These are phyloP conservation scores for Collybia nuda DNA, from an alignment of 768 basidiomycete species.

Conservation along the genomic window DNA sequence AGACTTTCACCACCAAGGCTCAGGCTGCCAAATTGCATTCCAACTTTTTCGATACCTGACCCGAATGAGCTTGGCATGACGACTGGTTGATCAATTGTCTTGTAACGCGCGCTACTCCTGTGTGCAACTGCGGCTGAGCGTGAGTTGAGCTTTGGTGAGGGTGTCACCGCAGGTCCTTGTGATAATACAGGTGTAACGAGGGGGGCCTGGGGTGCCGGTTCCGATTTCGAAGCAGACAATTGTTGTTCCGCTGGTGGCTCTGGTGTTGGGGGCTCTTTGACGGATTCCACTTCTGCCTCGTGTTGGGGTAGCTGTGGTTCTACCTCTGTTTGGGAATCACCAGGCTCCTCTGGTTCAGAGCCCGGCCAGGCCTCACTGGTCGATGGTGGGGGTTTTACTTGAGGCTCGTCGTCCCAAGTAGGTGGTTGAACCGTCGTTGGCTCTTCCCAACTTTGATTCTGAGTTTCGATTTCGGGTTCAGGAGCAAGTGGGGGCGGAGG, in stretches of 20 bases:
- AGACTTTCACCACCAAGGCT: conserved; percentile 69
- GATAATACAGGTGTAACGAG: conserved; percentile 27
- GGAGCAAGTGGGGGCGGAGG: conserved; percentile 30
- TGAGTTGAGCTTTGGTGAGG: conserved; percentile 50
- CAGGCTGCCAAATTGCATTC: conserved; percentile 89
- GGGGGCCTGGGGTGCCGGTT: conserved; percentile 33
- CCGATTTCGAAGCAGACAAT: conserved; percentile 27
- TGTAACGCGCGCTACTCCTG: conserved; percentile 62
- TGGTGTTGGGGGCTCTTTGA: conserved; percentile 26
- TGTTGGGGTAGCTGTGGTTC: conserved; percentile 19
- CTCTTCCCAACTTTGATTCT: conserved; percentile 62
- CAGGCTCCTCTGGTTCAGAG: conserved; percentile 10
- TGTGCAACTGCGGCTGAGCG: conserved; percentile 55
- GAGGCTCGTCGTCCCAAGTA: conserved; percentile 72
- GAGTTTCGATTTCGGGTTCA: conserved; percentile 32
- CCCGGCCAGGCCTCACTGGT: conserved; percentile 32
- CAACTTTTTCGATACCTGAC: conserved; percentile 68
- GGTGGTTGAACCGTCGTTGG: conserved; percentile 69
- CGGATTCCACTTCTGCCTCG: conserved; percentile 27
- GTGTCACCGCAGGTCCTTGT: conserved; percentile 38
- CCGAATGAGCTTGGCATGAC: conserved; percentile 76
- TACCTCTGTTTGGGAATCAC: too few relatives aligned
- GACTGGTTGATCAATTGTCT: conserved; percentile 75
- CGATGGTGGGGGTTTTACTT: conserved; percentile 29
- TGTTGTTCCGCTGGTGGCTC: conserved; percentile 27